phyloP scores from a whole-genome alignment of 2,329 filamentous ascomycete genomes.

The Fusarium penzigii region DNA sequence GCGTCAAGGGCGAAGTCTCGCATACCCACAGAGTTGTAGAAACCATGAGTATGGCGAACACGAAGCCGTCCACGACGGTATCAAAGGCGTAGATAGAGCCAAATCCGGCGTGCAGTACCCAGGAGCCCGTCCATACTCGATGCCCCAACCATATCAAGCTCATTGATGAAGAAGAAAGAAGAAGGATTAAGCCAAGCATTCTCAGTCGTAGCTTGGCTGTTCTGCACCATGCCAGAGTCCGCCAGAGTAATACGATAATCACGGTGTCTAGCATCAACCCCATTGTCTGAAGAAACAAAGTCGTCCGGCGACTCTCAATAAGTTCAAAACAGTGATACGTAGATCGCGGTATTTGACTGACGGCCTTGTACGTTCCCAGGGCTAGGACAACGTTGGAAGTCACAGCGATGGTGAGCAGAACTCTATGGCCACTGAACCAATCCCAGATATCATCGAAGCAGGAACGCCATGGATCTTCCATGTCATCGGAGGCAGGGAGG shows the following conservation, averaged over 20 bases:
- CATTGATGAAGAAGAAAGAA: conserved; percentile 41
- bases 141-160: conserved; percentile 39
- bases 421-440: conserved; percentile 48
- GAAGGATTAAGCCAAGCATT: conserved; percentile 45
- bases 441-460: conserved; percentile 48
- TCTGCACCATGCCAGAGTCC: conserved; percentile 51
- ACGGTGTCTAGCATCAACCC: conserved; percentile 48
- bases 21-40: conserved; percentile 49
- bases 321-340: conserved; percentile 53
- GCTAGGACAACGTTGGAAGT: conserved; percentile 41
- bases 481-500: conserved; percentile 33
- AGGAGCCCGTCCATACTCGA: conserved; percentile 29
- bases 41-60: conserved; percentile 45
- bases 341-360: conserved; percentile 43
- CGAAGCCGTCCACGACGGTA: conserved; percentile 48
- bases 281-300: conserved; percentile 44
- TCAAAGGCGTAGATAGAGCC: conserved; percentile 51
- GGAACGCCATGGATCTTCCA: conserved; percentile 51
- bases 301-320: conserved; percentile 39
- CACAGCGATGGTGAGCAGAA: conserved; percentile 37
- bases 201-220: conserved; percentile 49
- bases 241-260: conserved; percentile 52
- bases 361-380: conserved; percentile 43
- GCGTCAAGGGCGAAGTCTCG: conserved; percentile 46
- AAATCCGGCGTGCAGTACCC: conserved; percentile 33